Base-by-base conservation (phyloP, 495 filamentous ascomycete species). In the Penicillium argentinense region DNA sequence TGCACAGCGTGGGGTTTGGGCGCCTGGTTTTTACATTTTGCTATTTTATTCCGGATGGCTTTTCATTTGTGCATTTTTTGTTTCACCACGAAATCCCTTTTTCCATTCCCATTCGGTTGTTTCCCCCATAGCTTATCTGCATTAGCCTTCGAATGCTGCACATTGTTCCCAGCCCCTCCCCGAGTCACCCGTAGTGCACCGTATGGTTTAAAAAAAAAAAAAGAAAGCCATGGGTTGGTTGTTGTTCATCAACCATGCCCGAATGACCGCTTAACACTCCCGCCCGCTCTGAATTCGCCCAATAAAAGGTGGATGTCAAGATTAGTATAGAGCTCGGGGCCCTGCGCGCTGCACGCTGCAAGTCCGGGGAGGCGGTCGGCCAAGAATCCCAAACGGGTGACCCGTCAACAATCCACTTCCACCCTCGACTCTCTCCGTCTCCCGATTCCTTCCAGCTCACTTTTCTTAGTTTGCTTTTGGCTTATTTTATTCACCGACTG, bases 1-100 rank as follows among this genome's bases (percentile, higher is more conserved):
- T 71, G 69, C 68, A 73, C 66, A 73, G 69, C 69, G 62, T 62
- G 67, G 69, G 66, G 69, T 71, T 69, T 60, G 40, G 69, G 69
- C 69, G 69, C 63, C 57, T 64, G 64, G 66, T 51, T 59, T 44
- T 49, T 53, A 39, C 39, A 42, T 48, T 53, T 59, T 42, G 29
- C 36, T 11, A 28, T 41, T 45, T 54, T 44, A 39, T 40, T 45
- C n/a, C n/a, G n/a, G n/a, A 16, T 36, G 28, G 40, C 30, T 25
- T 56, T 49, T 48, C 53, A 32, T 37, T 38, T 25, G 29, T 56
- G 29, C 27, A 5, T 21, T 49, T 9, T 9, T 8, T 17, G 12
- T 14, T 14, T n/a, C 11, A 5, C 25, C 25, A 5, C 5, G 5
- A 11, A 26, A 5, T 26, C 5, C 25, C 5, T 38, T 28, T 25